Evolutionary conservation across 148 eudicot species (phyloP).

Genomic region (Cornus suecica): DNA sequence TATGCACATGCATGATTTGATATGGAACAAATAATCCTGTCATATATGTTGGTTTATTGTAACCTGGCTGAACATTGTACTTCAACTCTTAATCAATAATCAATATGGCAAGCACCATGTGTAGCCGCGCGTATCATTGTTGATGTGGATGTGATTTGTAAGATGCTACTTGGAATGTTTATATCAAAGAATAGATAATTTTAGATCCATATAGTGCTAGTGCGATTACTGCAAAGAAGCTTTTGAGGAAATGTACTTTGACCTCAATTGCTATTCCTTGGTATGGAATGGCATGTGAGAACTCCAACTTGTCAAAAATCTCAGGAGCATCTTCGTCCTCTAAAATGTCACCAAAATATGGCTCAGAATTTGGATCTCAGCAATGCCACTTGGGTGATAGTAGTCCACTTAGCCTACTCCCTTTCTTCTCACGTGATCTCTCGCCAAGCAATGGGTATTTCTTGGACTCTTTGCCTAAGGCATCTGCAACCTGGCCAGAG

Average conservation of each 20-base stretch:
- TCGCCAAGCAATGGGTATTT: constrained; percentile 44
- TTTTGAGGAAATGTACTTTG: no score
- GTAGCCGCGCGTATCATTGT: neutral
- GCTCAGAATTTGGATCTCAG: constrained; percentile 15
- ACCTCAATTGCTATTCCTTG: constrained; percentile 66
- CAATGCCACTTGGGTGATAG: constrained; percentile 18
- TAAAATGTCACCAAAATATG: neutral
- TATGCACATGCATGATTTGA: no score
- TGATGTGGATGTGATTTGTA: neutral
- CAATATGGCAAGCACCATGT: no score
- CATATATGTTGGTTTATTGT: no score
- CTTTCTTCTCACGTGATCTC: constrained; percentile 40
- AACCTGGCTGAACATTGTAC: no score
- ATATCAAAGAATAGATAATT: no score
- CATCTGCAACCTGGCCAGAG: constrained; percentile 88
- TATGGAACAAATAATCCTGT: no score
- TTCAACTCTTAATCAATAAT: no score
- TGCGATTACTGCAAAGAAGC: no score
- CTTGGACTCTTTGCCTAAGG: constrained; percentile 47
- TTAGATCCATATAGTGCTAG: no score
- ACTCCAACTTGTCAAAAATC: constrained; percentile 8
- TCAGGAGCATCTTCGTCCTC: neutral
- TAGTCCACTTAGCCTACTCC: constrained; percentile 13
- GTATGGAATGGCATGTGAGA: constrained; percentile 44
- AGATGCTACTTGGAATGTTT: neutral